phyloP scores from a whole-genome alignment of 2,329 filamentous ascomycete species.

The Botrytis paeoniae region DNA sequence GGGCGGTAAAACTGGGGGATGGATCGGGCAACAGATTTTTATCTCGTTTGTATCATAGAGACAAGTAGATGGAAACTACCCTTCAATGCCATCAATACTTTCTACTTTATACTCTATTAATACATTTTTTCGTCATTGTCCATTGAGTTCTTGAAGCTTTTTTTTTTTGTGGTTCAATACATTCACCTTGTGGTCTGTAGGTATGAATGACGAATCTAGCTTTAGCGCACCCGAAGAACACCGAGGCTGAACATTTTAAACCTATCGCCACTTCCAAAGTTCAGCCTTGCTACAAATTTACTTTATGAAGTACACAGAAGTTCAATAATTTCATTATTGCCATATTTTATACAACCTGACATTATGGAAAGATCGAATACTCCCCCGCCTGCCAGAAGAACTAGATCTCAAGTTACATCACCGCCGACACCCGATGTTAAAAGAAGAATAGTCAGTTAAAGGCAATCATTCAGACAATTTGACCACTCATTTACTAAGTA shows the following conservation, averaged over 20 bases:
- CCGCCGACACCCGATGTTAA: slow-evolving; percentile 55
- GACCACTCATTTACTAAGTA: slow-evolving; percentile 9
- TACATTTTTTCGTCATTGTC: neutral
- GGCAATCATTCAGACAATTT: neutral
- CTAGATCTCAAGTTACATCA: slow-evolving; percentile 33
- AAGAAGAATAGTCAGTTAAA: slow-evolving; percentile 50
- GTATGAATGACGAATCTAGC: neutral
- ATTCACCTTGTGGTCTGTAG: neutral
- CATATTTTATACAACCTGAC: neutral
- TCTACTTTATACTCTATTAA: neutral
- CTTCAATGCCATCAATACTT: slow-evolving; percentile 4
- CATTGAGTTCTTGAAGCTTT: neutral
- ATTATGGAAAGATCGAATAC: slow-evolving; percentile 31
- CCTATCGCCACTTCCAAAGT: slow-evolving; percentile 1
- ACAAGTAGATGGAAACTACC: slow-evolving; percentile 1
- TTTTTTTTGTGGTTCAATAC: neutral
- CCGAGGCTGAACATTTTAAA: slow-evolving; percentile 15
- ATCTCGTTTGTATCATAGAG: slow-evolving; percentile 19
- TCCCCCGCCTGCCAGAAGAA: slow-evolving; percentile 22
- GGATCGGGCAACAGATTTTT: slow-evolving; percentile 1
- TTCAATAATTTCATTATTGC: neutral
- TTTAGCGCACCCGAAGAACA: neutral
- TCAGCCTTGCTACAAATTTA: slow-evolving; percentile 17
- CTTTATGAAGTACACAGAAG: neutral
- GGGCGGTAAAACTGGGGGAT: slow-evolving; percentile 4